Percentiles rank a stretch among this genome's conserved stretches.
phyloP scores from a whole-genome alignment of 352 stramenopile genomes.

The Achlya hypogyna region DNA sequence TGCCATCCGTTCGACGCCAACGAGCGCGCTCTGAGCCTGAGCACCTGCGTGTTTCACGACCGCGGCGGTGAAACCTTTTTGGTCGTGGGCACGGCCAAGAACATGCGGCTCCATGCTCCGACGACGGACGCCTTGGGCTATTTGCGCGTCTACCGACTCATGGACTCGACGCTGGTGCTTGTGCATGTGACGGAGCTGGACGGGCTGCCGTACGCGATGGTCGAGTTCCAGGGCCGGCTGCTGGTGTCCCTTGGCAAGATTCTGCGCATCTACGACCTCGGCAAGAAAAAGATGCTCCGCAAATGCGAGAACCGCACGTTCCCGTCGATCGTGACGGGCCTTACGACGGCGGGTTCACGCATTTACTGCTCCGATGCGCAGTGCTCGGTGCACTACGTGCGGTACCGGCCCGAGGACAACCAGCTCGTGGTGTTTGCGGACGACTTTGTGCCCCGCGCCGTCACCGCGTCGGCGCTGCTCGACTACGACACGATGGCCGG shows the following conservation, averaged over 20 bases:
- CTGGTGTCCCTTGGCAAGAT: conserved; percentile 94
- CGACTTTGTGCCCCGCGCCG: conserved; percentile 84
- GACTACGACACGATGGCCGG: conserved; percentile 98
- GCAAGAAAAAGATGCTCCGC: conserved; percentile 98
- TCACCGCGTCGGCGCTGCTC: conserved; percentile 82
- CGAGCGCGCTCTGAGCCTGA: conserved; percentile 90
- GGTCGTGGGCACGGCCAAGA: conserved; percentile 93
- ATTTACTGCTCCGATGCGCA: conserved; percentile 95
- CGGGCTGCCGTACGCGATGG: conserved; percentile 93
- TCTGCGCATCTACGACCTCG: conserved; percentile 97
- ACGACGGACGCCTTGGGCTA: conserved; percentile 30
- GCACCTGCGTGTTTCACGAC: conserved; percentile 92
- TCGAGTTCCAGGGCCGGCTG: conserved; percentile 95
- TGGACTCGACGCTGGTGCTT: conserved; percentile 89
- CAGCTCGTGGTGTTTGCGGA: conserved; percentile 95
- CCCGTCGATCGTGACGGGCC: conserved; percentile 86
- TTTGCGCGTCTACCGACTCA: conserved; percentile 91
- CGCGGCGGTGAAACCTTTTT: conserved; percentile 95
- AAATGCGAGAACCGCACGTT: conserved; percentile 97
- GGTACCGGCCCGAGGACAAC: conserved; percentile 96
- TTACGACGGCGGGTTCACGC: conserved; percentile 92
- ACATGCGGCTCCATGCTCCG: conserved; percentile 90
- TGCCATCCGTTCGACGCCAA: conserved; percentile 91
- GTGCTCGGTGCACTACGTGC: conserved; percentile 95
- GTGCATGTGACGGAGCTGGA: conserved; percentile 96